phyloP scores from a whole-genome alignment of 2,329 filamentous ascomycete genomes.

The Aspergillus pseudotamarii region DNA sequence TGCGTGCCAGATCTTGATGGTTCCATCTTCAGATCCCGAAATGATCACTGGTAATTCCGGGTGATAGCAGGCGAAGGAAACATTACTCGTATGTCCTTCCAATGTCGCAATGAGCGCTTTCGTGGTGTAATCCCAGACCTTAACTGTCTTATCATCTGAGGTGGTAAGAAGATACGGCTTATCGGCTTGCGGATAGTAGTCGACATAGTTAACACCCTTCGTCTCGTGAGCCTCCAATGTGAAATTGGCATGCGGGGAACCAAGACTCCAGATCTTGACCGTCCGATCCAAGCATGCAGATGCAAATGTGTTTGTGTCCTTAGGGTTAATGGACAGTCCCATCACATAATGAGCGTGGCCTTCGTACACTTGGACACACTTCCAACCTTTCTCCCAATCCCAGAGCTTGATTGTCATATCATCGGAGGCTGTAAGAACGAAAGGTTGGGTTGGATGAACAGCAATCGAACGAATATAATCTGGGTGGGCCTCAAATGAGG shows the following conservation, averaged over 20 bases:
- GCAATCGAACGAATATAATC: conserved; percentile 98
- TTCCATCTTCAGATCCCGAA: conserved; percentile 95
- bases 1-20: conserved; percentile 97
- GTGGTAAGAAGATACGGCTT: conserved; percentile 91
- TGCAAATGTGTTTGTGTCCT: conserved; percentile 90
- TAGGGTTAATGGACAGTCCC: conserved; percentile 95
- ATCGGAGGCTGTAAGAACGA: conserved; percentile 93
- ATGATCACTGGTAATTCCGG: conserved; percentile 96
- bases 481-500: conserved; percentile 93
- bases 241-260: conserved; percentile 91
- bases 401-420: conserved; percentile 98
- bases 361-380: conserved; percentile 95
- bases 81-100: conserved; percentile 96
- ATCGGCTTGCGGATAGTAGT: conserved; percentile 73
- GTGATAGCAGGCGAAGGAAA: conserved; percentile 97
- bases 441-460: conserved; percentile 92
- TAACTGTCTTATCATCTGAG: conserved; percentile 93
- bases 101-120: conserved; percentile 96
- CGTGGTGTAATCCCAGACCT: conserved; percentile 99
- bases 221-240: conserved; percentile 96
- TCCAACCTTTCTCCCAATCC: conserved; percentile 99
- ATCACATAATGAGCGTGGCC: conserved; percentile 97
- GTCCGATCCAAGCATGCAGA: conserved; percentile 95
- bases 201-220: conserved; percentile 97
- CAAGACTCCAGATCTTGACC: conserved; percentile 97